Conservation (phyloP, 345 rosid species). For the Salix arbutifolia region DNA sequence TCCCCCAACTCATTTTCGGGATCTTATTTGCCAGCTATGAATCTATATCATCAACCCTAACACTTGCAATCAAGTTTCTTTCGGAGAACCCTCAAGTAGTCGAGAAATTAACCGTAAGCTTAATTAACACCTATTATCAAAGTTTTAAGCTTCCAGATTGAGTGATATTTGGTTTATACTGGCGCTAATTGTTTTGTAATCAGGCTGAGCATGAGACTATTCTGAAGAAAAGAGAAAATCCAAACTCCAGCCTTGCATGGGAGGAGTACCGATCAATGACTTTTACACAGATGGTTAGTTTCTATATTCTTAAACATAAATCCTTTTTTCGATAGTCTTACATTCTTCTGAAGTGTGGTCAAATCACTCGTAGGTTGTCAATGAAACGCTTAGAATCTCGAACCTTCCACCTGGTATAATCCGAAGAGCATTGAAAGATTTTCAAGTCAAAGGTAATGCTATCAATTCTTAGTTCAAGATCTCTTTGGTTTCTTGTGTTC, state of each 20-base stretch:
- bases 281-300: slow-evolving; percentile 16
- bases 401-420: neutral
- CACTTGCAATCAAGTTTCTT: slow-evolving; percentile 24
- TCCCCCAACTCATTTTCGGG: slow-evolving; percentile 17
- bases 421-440: slow-evolving; percentile 34
- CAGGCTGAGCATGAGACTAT: slow-evolving; percentile 26
- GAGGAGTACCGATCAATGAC: slow-evolving; percentile 12
- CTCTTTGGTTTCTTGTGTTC: no score
- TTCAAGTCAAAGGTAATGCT: slow-evolving; percentile 7
- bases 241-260: slow-evolving; percentile 14
- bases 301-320: neutral
- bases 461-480: no score
- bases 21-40: slow-evolving; percentile 20
- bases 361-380: no score
- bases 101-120: slow-evolving; percentile 26
- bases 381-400: neutral
- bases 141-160: neutral
- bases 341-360: no score
- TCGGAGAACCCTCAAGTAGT: slow-evolving; percentile 28
- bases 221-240: slow-evolving; percentile 6
- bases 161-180: no score
- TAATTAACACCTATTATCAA: no score
- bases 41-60: slow-evolving; percentile 2
- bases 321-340: no score
- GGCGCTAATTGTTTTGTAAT: neutral